phyloP scores from a whole-genome alignment of 2,329 filamentous ascomycete genomes.

The Cladobotryum mycophilum region DNA sequence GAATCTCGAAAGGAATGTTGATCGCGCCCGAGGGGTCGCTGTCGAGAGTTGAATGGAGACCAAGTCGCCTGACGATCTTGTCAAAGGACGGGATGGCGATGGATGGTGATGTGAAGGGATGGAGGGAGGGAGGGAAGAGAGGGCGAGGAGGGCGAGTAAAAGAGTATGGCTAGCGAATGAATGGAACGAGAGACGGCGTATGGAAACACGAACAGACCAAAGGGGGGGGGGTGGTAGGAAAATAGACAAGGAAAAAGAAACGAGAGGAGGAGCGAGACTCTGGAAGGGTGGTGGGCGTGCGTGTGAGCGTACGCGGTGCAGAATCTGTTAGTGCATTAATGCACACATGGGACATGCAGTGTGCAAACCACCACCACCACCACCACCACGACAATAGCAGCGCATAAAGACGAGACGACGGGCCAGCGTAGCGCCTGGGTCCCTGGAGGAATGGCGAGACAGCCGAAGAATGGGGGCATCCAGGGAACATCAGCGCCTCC shows the following conservation, averaged over 20 bases:
- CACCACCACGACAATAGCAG: background rate
- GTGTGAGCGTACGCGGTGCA: background rate
- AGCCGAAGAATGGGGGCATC: background rate
- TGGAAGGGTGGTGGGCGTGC: background rate
- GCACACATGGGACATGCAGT: background rate
- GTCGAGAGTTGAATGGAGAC: constrained; percentile 25
- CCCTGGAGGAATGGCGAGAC: background rate
- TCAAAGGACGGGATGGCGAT: constrained; percentile 21
- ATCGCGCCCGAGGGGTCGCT: constrained; percentile 19
- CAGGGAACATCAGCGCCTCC: no score
- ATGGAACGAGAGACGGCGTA: constrained; percentile 21
- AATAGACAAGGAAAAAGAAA: constrained; percentile 12
- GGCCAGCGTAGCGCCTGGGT: background rate
- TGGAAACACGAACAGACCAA: constrained; percentile 13
- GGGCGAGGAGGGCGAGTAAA: constrained; percentile 20
- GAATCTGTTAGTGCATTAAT: background rate
- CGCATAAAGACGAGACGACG: background rate
- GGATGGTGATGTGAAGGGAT: constrained; percentile 21
- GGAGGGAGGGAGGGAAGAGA: constrained; percentile 18
- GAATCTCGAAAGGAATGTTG: constrained; percentile 15
- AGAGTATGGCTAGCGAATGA: constrained; percentile 26
- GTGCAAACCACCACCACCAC: background rate
- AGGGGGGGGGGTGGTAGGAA: constrained; percentile 8
- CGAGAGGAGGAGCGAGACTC: background rate
- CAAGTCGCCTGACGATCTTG: constrained; percentile 25